These are phyloP conservation scores for Vachellia pachyceras DNA, from an alignment of 306 rosid species.

Conservation along the genomic window DNA sequence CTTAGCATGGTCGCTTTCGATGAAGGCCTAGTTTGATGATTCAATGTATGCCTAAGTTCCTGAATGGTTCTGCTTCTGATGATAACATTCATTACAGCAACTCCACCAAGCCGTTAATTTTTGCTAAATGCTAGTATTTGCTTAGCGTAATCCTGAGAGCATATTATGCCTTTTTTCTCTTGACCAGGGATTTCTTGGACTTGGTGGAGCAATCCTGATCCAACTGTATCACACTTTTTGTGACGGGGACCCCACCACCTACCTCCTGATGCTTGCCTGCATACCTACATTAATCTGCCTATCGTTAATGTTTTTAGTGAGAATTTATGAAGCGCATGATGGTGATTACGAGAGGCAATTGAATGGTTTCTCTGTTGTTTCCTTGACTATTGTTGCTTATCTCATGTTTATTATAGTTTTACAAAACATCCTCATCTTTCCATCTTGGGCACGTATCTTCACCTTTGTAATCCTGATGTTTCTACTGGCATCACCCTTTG, in stretches of 20 bases:
- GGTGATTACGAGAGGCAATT: conserved; percentile 65
- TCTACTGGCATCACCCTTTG: conserved; percentile 66
- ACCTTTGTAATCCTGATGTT: conserved; percentile 55
- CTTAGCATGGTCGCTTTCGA: neutral
- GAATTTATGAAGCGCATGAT: conserved; percentile 56
- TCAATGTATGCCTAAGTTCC: conserved; percentile 10
- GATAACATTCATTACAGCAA: neutral
- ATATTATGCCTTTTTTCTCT: conserved; percentile 1
- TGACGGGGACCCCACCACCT: conserved; percentile 66
- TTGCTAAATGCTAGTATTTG: conserved; percentile 20
- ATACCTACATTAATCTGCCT: conserved; percentile 64
- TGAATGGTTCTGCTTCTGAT: conserved; percentile 14
- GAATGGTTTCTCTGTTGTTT: conserved; percentile 60
- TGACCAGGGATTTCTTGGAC: conserved; percentile 85
- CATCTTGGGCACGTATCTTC: conserved; percentile 53
- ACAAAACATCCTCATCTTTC: conserved; percentile 50
- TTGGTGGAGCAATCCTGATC: conserved; percentile 87
- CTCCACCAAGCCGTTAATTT: neutral
- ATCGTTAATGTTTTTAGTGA: conserved; percentile 65
- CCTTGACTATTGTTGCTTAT: conserved; percentile 65
- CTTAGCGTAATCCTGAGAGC: conserved; percentile 8
- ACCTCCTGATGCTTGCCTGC: conserved; percentile 71
- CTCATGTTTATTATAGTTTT: conserved; percentile 66
- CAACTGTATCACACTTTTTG: conserved; percentile 64
- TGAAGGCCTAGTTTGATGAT: neutral